phyloP scores from a whole-genome alignment of 495 filamentous ascomycete genomes.

The Neurospora tetrasperma region DNA sequence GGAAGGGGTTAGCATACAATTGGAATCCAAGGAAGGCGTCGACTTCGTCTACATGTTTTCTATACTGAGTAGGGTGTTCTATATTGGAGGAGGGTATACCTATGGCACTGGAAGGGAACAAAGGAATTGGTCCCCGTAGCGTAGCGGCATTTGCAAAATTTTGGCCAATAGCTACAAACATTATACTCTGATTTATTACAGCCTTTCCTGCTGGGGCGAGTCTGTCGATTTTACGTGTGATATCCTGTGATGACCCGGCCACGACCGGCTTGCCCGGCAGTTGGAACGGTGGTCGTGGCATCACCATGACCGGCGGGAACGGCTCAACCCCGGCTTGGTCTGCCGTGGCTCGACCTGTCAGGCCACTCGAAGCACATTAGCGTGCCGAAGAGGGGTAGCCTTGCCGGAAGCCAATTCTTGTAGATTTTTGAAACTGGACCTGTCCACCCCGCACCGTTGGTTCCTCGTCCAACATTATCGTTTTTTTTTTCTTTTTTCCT shows the following conservation, averaged over 20 bases:
- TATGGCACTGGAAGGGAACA: neutral
- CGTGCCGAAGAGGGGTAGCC: neutral
- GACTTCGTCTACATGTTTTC: neutral
- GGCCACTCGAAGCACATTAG: neutral
- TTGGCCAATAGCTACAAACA: neutral
- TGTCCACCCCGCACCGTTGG: neutral
- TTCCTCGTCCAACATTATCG: neutral
- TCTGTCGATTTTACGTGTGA: neutral
- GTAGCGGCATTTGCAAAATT: neutral
- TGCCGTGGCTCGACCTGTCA: neutral
- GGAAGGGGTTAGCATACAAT: constrained; percentile 10
- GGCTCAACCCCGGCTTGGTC: neutral
- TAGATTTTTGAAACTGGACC: neutral
- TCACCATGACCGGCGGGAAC: neutral
- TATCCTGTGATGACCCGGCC: neutral
- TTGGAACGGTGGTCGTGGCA: neutral
- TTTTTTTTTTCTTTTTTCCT: neutral
- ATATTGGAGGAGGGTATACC: neutral
- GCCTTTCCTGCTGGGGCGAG: neutral
- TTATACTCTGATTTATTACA: neutral
- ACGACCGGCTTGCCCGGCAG: neutral
- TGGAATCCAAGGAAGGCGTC: constrained; percentile 10
- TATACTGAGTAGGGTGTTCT: neutral
- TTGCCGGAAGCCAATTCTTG: neutral
- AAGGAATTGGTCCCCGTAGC: neutral